These are phyloP conservation scores for Trichoderma harzianum DNA, from an alignment of 2,329 filamentous ascomycete genomes.

Conservation along the genomic window DNA sequence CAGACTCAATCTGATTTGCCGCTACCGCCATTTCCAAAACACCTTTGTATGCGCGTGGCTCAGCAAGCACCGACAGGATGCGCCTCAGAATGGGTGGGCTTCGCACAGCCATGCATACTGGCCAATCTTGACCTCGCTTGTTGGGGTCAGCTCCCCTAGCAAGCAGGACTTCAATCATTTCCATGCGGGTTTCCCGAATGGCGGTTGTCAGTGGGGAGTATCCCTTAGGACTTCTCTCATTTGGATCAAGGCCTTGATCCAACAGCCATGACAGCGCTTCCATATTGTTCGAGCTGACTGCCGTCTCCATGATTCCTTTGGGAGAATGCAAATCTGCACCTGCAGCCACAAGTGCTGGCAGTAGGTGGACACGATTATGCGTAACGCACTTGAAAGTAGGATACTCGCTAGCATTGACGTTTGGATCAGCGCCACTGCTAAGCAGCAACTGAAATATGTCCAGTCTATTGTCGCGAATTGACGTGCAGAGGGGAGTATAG, in stretches of 20 bases:
- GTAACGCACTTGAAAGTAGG: constrained; percentile 67
- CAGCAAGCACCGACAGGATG: constrained; percentile 54
- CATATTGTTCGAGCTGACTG: constrained; percentile 59
- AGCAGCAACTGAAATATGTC: constrained; percentile 61
- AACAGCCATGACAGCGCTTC: constrained; percentile 60
- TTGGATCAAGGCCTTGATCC: constrained; percentile 56
- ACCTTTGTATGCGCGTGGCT: constrained; percentile 61
- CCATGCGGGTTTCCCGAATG: constrained; percentile 56
- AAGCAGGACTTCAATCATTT: constrained; percentile 58
- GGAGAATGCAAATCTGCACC: constrained; percentile 58
- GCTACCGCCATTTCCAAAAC: constrained; percentile 66
- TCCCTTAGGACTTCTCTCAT: constrained; percentile 56
- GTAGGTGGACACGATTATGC: constrained; percentile 58
- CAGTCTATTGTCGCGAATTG: constrained; percentile 62
- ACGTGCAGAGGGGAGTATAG: constrained; percentile 65
- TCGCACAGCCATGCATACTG: constrained; percentile 64
- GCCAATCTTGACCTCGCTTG: constrained; percentile 66
- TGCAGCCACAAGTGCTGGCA: constrained; percentile 57
- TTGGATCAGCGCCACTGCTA: constrained; percentile 57
- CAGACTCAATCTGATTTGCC: constrained; percentile 62
- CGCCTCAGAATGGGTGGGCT: constrained; percentile 58
- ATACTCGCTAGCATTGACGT: constrained; percentile 60
- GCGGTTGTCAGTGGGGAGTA: constrained; percentile 63
- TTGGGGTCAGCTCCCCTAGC: constrained; percentile 58
- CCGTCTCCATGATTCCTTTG: constrained; percentile 64